Evolutionary conservation across 139 green algal species (phyloP), one percentile per base, ranked within the genome.

Genomic region (Asterochloris erici): DNA sequence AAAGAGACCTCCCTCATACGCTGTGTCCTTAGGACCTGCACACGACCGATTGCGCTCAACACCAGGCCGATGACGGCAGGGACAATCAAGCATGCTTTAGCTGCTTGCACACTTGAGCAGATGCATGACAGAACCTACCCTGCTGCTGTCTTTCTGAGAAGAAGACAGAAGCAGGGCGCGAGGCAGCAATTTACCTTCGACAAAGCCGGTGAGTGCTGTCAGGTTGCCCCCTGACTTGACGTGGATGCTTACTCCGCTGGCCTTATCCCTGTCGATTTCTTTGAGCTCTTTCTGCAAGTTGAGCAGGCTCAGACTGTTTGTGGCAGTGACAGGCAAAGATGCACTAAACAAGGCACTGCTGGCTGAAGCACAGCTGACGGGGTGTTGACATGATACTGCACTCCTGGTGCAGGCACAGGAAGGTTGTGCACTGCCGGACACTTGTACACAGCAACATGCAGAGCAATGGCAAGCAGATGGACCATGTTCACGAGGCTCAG

Each of bases 21-120:
- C 92, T 12, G 97, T 98, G 84, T 98, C 94, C 60, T 90, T 90
- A 0, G 96, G 96, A 12, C 96, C 92, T 95, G 88, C 78, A 74
- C 19, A 54, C 38, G 6, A 54, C 6, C 38, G 6, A 2, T 54
- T 6, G 14, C n/a, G 17, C 10, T n/a, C 19, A 61, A 81, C 0
- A 47, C 14, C 19, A 47, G 29, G 17, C 19, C 10, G 66, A 73
- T 26, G 21, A 13, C 2, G 10, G 19, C 21, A 26, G 66, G 9
- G 19, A 73, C 28, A 79, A 47, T 14, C 23, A 47, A 26, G 12
- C 29, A 64, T 79, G 16, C 9, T 1, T n/a, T 17, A 4, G 74
- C 29, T 17, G 15, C 10, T 79, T 9, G 63, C 63, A 16, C 21
- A 26, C 71, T 19, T 77, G 24, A 28, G 23, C 23, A 27, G 24